Evolutionary conservation across 2,329 filamentous ascomycete species (phyloP).

Genomic region (Botrytis aclada): DNA sequence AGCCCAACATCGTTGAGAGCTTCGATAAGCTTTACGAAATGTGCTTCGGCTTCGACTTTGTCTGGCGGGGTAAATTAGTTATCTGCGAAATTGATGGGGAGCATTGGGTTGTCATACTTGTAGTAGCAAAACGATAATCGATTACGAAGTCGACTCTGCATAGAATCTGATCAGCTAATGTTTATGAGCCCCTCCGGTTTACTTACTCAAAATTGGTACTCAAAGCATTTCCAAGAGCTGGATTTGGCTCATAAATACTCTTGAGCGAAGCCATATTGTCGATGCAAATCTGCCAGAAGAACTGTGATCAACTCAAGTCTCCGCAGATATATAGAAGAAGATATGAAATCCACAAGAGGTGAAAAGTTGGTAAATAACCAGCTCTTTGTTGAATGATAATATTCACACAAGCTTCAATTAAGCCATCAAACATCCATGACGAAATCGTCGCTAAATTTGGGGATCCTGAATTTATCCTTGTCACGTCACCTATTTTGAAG

Average conservation of each 20-base stretch:
- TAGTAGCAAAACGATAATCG: conserved; percentile 68
- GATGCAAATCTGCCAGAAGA: conserved; percentile 13
- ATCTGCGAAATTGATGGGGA: conserved; percentile 22
- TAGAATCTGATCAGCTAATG: conserved; percentile 19
- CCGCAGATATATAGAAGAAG: background rate
- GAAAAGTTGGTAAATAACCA: conserved; percentile 24
- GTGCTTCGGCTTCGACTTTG: conserved; percentile 64
- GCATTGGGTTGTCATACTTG: conserved; percentile 48
- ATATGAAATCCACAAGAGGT: background rate
- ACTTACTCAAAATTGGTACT: conserved; percentile 45
- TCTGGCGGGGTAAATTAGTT: conserved; percentile 46
- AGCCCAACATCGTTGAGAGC: conserved; percentile 77
- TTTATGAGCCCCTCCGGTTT: background rate
- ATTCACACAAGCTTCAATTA: conserved; percentile 16
- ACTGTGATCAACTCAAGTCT: background rate
- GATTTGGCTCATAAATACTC: conserved; percentile 29
- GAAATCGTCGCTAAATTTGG: conserved; percentile 14
- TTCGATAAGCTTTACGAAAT: conserved; percentile 75
- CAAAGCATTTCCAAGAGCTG: conserved; percentile 27
- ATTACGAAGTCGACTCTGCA: conserved; percentile 85
- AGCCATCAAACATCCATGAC: conserved; percentile 2
- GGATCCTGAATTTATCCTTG: conserved; percentile 4
- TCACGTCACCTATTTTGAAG: background rate
- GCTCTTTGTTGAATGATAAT: background rate
- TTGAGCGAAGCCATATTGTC: conserved; percentile 33